These are phyloP conservation scores for Cordyceps militaris DNA, from an alignment of 2,329 filamentous ascomycete species.

Conservation along the genomic window DNA sequence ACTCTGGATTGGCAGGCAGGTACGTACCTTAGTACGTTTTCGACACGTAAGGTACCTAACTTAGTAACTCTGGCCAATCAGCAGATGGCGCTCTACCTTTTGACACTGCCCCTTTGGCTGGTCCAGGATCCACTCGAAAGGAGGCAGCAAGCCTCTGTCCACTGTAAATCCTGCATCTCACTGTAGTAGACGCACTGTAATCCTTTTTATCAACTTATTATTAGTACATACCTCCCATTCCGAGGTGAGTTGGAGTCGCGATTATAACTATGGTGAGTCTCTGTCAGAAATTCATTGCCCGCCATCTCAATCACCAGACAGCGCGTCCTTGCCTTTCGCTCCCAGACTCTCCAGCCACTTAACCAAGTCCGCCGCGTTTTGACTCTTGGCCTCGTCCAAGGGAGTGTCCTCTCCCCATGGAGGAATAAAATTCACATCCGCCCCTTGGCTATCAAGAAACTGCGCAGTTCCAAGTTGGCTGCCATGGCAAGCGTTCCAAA, in stretches of 20 bases:
- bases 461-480: constrained; percentile 14
- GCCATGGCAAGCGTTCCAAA: constrained; percentile 17
- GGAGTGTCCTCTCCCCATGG: constrained; percentile 47
- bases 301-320: neutral
- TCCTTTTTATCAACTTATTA: too few relatives aligned
- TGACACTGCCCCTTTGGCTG: neutral
- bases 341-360: constrained; percentile 10
- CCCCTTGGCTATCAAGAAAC: constrained; percentile 11
- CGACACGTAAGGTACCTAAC: constrained; percentile 13
- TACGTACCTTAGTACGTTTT: neutral
- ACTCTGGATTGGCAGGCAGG: neutral
- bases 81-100: neutral
- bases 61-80: constrained; percentile 4
- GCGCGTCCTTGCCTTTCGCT: neutral
- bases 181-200: too few relatives aligned
- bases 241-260: too few relatives aligned
- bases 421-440: constrained; percentile 10
- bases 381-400: constrained; percentile 10
- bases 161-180: too few relatives aligned
- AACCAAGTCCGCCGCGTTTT: constrained; percentile 7
- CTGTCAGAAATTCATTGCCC: neutral
- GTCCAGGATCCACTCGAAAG: neutral
- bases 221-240: too few relatives aligned
- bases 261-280: too few relatives aligned
- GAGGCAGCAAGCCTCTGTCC: too few relatives aligned